A percentile compares a stretch with the other conserved stretches of the same genome.
phyloP scores from a whole-genome alignment of 768 basidiomycete genomes.

The Chalciporus pseudorubinellus region DNA sequence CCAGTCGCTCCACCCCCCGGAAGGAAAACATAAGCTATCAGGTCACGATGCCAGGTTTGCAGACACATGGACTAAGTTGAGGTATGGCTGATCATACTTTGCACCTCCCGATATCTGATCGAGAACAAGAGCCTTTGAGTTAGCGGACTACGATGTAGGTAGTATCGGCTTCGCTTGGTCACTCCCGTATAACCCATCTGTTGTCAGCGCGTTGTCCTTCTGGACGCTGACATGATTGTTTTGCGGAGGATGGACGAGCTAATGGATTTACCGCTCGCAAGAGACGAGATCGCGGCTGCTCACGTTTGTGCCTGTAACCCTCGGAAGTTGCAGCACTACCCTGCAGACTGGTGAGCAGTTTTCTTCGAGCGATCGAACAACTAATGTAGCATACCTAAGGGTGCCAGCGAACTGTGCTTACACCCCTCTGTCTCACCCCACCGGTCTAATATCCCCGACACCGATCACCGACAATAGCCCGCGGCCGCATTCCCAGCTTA shows the following conservation, averaged over 20 bases:
- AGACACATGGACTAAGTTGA: slow-evolving; percentile 66
- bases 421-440: slow-evolving; percentile 48
- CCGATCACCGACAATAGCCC: slow-evolving; percentile 46
- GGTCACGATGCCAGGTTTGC: slow-evolving; percentile 47
- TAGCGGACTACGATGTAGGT: slow-evolving; percentile 63
- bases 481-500: slow-evolving; percentile 79
- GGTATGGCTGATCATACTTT: slow-evolving; percentile 30
- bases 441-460: slow-evolving; percentile 46
- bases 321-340: slow-evolving; percentile 79
- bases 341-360: slow-evolving; percentile 69
- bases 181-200: slow-evolving; percentile 1
- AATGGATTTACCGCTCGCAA: slow-evolving; percentile 48
- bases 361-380: not conserved
- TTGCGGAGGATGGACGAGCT: slow-evolving; percentile 81
- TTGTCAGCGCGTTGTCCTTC: slow-evolving; percentile 66
- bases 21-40: slow-evolving; percentile 36
- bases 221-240: slow-evolving; percentile 90
- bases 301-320: slow-evolving; percentile 98
- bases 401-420: slow-evolving; percentile 90
- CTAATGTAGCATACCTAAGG: slow-evolving; percentile 45
- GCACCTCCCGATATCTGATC: slow-evolving; percentile 21
- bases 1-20: slow-evolving; percentile 51
- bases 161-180: slow-evolving; percentile 6
- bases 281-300: slow-evolving; percentile 78
- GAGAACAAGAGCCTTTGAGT: slow-evolving; percentile 53